These are phyloP conservation scores for Pythium phragmitis DNA, from an alignment of 352 stramenopile genomes.

Conservation along the genomic window DNA sequence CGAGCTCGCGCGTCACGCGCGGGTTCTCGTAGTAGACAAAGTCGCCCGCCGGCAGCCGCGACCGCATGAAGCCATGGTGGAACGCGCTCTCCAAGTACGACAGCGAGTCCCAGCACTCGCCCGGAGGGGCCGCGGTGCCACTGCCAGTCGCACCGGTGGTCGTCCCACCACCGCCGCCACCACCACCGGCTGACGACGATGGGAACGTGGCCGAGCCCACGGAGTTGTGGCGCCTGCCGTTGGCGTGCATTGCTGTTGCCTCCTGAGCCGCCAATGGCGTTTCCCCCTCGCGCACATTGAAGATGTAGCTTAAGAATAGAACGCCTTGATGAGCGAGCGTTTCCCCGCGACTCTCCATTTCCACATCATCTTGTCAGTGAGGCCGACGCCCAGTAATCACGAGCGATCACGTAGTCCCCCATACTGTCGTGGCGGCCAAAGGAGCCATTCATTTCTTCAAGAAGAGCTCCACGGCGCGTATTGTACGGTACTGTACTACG, in stretches of 20 bases:
- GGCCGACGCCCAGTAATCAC: no score
- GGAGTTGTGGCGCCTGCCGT: background rate
- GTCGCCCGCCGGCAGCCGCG: slow-evolving; percentile 58
- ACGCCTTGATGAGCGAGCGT: no score
- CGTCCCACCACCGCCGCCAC: background rate
- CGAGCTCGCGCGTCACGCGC: slow-evolving; percentile 59
- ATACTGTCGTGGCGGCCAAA: no score
- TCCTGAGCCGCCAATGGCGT: no score
- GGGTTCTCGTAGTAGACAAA: slow-evolving; percentile 78
- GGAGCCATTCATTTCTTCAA: no score
- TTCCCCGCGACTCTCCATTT: no score
- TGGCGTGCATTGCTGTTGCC: background rate
- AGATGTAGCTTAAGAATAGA: background rate
- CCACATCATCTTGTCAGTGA: no score
- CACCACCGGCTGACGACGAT: background rate
- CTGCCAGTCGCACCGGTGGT: background rate
- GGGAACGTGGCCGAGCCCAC: background rate
- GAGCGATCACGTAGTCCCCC: no score
- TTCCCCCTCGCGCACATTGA: background rate
- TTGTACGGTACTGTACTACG: no score
- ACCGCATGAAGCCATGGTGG: slow-evolving; percentile 80
- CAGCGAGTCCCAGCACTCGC: slow-evolving; percentile 77
- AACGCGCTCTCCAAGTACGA: slow-evolving; percentile 81
- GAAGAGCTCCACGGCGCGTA: no score
- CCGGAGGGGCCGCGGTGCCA: slow-evolving; percentile 10